Base-by-base conservation (phyloP, 768 basidiomycete species). In the Suillus spraguei region DNA sequence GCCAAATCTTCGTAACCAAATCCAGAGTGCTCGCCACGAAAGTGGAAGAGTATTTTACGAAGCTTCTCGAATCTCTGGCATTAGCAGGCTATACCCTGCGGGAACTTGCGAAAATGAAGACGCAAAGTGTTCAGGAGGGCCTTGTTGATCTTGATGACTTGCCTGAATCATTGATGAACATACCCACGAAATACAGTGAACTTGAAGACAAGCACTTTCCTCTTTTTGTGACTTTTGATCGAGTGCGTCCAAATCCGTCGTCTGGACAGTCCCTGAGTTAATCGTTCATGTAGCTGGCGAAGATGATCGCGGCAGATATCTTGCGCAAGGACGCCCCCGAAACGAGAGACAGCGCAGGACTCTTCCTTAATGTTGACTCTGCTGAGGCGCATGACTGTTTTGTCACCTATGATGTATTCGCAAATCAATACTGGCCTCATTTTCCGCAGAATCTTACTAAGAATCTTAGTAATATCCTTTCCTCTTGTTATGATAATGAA, bases 1-100 rank as follows among this genome's bases (percentile, higher is more conserved):
- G 88, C 14, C 90, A 92, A 67, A 71, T 92, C 14, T 92, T 92
- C 64, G 83, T 92, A 2, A 91, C 90, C 0, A 86, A 89, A 67
- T 91, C 90, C 2, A 80, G 80, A 20, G 78, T 86, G 20, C 80
- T 92, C 4, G 88, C 88, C 0, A 76, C 75, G n/a, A 89, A 88
- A 65, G 90, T 92, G n/a, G 80, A 87, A 65, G 85, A 87, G 49
- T 86, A 89, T 68, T 92, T 87, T 67, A 61, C 66, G 5, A 83
- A 83, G 66, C 73, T 90, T 20, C 66, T 82, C 11, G 74, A 78
- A 10, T 84, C 86, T 0, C 71, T 85, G 38, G 65, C 71, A 3
- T 68, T 78, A 3, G 77, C 77, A 11, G 70, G 75, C 3, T 71
- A 76, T 52, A 71, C 80, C 4, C 71, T 74, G 0, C 67, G 78